A percentile compares a stretch with the other conserved stretches of the same genome.
phyloP scores from a whole-genome alignment of 208 protist genomes.

The Wallacemonas sp. region DNA sequence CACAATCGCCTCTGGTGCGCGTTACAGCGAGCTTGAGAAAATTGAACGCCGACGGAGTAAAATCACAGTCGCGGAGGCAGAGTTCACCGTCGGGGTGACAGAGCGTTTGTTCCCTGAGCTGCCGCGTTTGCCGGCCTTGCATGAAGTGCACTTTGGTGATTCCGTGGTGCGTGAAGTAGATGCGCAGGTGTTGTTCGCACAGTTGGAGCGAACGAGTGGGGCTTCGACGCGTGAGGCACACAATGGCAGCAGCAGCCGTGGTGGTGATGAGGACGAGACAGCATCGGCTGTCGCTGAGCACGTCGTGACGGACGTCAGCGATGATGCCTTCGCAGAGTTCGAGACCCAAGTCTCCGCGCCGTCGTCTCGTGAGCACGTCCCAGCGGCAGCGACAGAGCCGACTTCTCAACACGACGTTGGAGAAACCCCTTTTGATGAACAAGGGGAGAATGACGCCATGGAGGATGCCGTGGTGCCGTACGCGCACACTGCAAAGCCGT shows the following conservation, averaged over 20 bases:
- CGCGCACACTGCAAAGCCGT: conserved; percentile 26
- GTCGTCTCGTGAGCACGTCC: conserved; percentile 9
- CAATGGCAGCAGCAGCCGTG: not conserved
- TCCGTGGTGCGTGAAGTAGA: conserved; percentile 77
- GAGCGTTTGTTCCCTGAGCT: conserved; percentile 80
- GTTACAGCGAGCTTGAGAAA: conserved; percentile 25
- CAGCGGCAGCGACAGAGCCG: not conserved
- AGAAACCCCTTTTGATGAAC: conserved; percentile 6
- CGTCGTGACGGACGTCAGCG: conserved; percentile 12
- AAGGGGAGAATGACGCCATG: not conserved
- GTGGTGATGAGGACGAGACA: not conserved
- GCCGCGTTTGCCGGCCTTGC: conserved; percentile 63
- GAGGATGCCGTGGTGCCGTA: conserved; percentile 6
- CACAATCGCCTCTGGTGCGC: conserved; percentile 14
- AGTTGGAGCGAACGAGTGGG: not conserved
- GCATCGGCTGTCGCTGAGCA: not conserved
- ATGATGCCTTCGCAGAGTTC: conserved; percentile 24
- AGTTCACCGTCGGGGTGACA: conserved; percentile 79
- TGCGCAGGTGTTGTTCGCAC: conserved; percentile 45
- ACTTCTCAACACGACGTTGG: not conserved
- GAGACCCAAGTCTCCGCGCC: conserved; percentile 5
- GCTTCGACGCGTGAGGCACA: not conserved
- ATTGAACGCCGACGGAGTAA: conserved; percentile 83
- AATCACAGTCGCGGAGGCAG: conserved; percentile 49
- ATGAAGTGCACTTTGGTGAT: conserved; percentile 86